Conservation (phyloP, 2,329 filamentous ascomycete genomes). For the Colletotrichum tabaci region DNA sequence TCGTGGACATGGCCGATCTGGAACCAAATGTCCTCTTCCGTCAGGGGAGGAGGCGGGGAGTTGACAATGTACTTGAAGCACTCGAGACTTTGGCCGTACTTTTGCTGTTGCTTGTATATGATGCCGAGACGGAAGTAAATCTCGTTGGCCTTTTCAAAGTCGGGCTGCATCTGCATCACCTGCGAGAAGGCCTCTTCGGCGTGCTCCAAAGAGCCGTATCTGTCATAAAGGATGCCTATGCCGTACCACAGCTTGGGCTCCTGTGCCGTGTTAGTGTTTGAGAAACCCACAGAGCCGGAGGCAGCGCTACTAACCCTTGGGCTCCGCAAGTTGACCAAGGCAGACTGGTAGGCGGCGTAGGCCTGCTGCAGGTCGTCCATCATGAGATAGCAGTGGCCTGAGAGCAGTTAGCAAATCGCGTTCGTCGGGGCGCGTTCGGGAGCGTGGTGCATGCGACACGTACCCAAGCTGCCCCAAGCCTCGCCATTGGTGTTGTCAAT, state of each 20-base stretch:
- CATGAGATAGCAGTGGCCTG: conserved; percentile 98
- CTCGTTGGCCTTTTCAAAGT: conserved; percentile 98
- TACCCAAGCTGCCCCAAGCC: conserved; percentile 95
- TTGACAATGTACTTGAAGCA: conserved; percentile 99
- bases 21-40: conserved; percentile 99
- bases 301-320: conserved; percentile 78
- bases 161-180: conserved; percentile 98
- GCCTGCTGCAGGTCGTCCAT: conserved; percentile 98
- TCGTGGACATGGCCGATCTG: conserved; percentile 99
- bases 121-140: conserved; percentile 99
- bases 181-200: conserved; percentile 98
- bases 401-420: conserved; percentile 44
- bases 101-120: conserved; percentile 98
- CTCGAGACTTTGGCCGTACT: conserved; percentile 93
- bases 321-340: conserved; percentile 91
- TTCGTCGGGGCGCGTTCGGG: neutral
- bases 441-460: conserved; percentile 47
- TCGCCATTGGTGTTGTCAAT: conserved; percentile 92
- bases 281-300: conserved; percentile 30
- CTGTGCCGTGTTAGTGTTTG: conserved; percentile 57
- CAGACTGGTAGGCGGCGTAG: conserved; percentile 96
- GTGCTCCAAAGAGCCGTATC: conserved; percentile 96
- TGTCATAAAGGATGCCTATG: conserved; percentile 96
- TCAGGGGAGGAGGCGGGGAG: conserved; percentile 91
- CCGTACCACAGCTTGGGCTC: conserved; percentile 99